These are phyloP conservation scores for Mucor irregularis DNA, from an alignment of 371 early-diverging fungal species.

Conservation along the genomic window DNA sequence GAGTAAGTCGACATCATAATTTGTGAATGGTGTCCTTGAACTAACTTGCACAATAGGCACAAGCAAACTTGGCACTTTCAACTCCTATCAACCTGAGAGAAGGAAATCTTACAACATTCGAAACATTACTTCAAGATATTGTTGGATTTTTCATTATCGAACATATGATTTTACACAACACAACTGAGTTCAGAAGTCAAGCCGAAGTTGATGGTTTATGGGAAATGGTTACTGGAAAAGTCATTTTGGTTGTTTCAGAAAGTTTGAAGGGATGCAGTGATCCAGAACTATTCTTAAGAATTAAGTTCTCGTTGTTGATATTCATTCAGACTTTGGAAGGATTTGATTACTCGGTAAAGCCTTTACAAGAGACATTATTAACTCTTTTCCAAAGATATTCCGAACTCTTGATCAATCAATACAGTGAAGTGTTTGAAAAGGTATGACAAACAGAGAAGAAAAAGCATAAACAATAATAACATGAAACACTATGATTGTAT, in stretches of 20 bases:
- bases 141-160: constrained; percentile 97
- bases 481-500: neutral
- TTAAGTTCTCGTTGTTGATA: constrained; percentile 74
- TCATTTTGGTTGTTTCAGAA: constrained; percentile 77
- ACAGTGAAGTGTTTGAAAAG: constrained; percentile 71
- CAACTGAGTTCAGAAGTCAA: constrained; percentile 88
- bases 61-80: constrained; percentile 71
- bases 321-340: constrained; percentile 90
- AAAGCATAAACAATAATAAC: too few relatives aligned
- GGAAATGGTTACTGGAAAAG: constrained; percentile 81
- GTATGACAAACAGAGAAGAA: constrained; percentile 26
- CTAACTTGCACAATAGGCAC: constrained; percentile 52
- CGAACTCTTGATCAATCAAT: constrained; percentile 73
- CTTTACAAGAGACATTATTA: constrained; percentile 57
- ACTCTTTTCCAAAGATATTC: constrained; percentile 82
- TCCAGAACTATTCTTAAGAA: constrained; percentile 73
- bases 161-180: constrained; percentile 85
- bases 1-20: constrained; percentile 44
- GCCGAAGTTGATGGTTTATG: constrained; percentile 87
- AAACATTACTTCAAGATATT: constrained; percentile 80
- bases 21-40: neutral
- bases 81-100: constrained; percentile 64
- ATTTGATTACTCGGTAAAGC: constrained; percentile 53
- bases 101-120: constrained; percentile 69
- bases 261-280: constrained; percentile 77